Base-by-base conservation (phyloP, 2,329 filamentous ascomycete species). In the Cadophora malorum region DNA sequence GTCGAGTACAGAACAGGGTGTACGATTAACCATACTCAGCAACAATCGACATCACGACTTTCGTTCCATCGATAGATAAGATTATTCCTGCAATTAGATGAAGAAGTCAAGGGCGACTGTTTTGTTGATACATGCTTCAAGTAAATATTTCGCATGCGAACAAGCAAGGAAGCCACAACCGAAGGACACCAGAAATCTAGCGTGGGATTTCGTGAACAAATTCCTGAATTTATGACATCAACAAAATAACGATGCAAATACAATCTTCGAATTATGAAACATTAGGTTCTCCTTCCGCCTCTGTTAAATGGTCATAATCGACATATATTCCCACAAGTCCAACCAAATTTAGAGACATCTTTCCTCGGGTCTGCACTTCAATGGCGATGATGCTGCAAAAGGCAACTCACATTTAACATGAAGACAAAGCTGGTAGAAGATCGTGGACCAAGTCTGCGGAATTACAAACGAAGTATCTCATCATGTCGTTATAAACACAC, bases 21-120 rank as follows among this genome's bases (percentile, higher is more conserved):
- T 25, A 23, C 47, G 35, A 66, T 55, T 12, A 71, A 16, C 9
- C 78, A 75, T 78, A 83, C 82, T 83, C 82, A 76, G 80, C 75
- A 73, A 83, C 80, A 74, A 83, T 81, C 65, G 81, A 83, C 82
- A 83, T 83, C 45, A 63, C 61, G 62, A 60, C 23, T 49, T 23
- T 7, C 14, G n/a, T 64, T 47, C 65, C 64, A 69, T 66, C 12
- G 63, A 53, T 53, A 53, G 21, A n/a, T 19, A 8, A 14, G 28
- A 19, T 28, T 35, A 7, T 38, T 38, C 35, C 35, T 35, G 4
- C 12, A 35, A 56, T 55, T 19, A 2, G 8, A 49, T 45, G 41
- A 14, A 16, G 41, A 49, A 33, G 41, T 23, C 16, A 28, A 59
- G 45, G 10, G 14, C 8, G 59, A 21, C 2, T 28, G 41, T 62